phyloP scores from a whole-genome alignment of 176 grass and related monocot genomes.

The Avena eriantha region DNA sequence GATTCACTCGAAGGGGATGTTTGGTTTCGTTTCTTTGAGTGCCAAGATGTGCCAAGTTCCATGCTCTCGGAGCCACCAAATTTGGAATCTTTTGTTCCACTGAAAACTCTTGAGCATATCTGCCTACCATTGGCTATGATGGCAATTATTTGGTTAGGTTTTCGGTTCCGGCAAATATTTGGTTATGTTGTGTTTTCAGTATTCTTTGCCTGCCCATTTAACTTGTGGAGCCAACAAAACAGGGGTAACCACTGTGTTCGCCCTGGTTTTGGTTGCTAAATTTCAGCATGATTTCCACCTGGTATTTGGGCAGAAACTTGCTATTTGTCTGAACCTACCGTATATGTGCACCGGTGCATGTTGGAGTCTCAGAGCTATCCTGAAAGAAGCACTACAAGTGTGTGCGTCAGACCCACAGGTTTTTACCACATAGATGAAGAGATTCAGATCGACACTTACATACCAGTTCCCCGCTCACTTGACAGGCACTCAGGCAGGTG shows the following conservation, averaged over 20 bases:
- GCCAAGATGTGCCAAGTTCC: neutral
- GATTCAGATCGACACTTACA: neutral
- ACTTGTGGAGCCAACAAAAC: neutral
- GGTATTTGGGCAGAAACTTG: neutral
- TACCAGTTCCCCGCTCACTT: neutral
- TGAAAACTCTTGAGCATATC: slow-evolving; percentile 3
- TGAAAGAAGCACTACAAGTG: neutral
- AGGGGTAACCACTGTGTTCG: neutral
- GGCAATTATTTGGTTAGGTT: neutral
- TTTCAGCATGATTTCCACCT: neutral
- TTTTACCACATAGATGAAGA: neutral
- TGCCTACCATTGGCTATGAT: neutral
- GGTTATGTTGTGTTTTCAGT: neutral
- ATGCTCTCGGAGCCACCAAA: neutral
- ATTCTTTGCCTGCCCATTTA: neutral
- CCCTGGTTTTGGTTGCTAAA: neutral
- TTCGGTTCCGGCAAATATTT: neutral
- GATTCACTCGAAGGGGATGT: neutral
- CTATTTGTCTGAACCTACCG: neutral
- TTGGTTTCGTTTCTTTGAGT: slow-evolving; percentile 9
- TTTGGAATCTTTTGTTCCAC: neutral
- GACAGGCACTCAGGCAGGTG: neutral
- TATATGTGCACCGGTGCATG: neutral
- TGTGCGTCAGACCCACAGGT: neutral
- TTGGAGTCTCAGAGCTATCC: neutral